Evolutionary conservation across 2,329 filamentous ascomycete genomes (phyloP), one percentile per base, ranked within the genome.

Genomic region (Exserohilum rostratum): DNA sequence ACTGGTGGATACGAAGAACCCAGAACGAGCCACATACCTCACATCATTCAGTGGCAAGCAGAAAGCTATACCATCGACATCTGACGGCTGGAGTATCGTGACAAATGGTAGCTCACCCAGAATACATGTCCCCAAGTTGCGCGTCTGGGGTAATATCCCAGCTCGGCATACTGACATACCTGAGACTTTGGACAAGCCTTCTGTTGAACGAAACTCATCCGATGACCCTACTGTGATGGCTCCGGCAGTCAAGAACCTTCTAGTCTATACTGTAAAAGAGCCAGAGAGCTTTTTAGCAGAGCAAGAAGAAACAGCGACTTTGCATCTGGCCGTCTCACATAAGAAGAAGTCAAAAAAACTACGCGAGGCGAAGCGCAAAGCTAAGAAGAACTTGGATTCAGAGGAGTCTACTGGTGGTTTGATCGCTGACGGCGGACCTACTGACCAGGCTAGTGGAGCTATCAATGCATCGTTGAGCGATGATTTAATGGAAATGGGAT

Each of bases 311-410:
- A 6, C 25, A 25, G 13, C 10, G 3, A 12, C 17, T 6, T 17
- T 6, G 11, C 58, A 61, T 42, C 38, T 53, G 3, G 29, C 50
- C 10, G 46, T 66, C 2, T 63, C 65, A 12, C 58, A 65, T 38
- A 70, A 64, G 53, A 70, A 65, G 55, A 55, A 57, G 13, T 67
- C 67, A 37, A 72, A 71, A 55, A 59, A 61, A 30, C 33, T 45
- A 37, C 60, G 58, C 18, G 58, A 59, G 47, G 39, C 54, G 5
- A 58, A 61, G 35, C 62, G 61, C 11, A 72, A 70, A 35, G 58
- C 57, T 29, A 69, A 64, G 46, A 66, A 65, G 50, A 15, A 48
- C 3, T 31, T 38, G 13, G 45, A 37, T 2, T 10, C 43, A 31
- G 55, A 55, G 12, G 39, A 48, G 11, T 27, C 15, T 12, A 11